These are phyloP conservation scores for Jimgerdemannia flammicorona DNA, from an alignment of 192 early-diverging fungal species.

Conservation along the genomic window DNA sequence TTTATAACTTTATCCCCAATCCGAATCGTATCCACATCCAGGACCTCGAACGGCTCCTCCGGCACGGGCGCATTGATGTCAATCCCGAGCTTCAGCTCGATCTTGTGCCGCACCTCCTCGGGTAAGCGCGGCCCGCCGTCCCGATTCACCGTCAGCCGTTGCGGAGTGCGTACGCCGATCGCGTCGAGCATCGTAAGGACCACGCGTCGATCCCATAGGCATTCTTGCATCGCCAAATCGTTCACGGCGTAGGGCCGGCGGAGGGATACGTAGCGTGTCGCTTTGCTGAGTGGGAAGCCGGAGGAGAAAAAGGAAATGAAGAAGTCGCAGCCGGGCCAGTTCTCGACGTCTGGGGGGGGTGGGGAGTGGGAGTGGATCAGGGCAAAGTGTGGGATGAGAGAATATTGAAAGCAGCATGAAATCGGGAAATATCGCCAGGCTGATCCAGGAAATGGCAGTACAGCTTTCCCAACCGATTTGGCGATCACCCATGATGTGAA, in stretches of 20 bases:
- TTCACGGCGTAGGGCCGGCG: slow-evolving; percentile 88
- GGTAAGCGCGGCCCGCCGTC: slow-evolving; percentile 63
- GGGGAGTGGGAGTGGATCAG: slow-evolving; percentile 1
- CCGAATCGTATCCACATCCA: slow-evolving; percentile 68
- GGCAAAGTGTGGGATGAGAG: background rate
- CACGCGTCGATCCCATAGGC: slow-evolving; percentile 88
- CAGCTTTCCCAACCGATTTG: background rate
- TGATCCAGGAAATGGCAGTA: background rate
- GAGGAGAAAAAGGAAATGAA: slow-evolving; percentile 94
- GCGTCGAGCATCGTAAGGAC: slow-evolving; percentile 78
- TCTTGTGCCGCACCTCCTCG: slow-evolving; percentile 38
- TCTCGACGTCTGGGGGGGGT: slow-evolving; percentile 57
- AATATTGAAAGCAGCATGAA: background rate
- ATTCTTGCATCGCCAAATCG: slow-evolving; percentile 82
- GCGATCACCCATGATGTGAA: background rate
- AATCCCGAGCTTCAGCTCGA: slow-evolving; percentile 48
- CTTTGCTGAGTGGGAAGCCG: slow-evolving; percentile 93
- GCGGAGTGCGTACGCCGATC: slow-evolving; percentile 80
- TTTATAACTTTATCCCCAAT: slow-evolving; percentile 63
- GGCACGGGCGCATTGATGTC: slow-evolving; percentile 31
- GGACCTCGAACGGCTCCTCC: slow-evolving; percentile 17
- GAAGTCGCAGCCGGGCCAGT: slow-evolving; percentile 95
- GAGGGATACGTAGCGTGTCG: slow-evolving; percentile 82
- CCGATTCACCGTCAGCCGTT: slow-evolving; percentile 64
- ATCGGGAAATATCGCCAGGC: background rate